Evolutionary conservation across 2,329 filamentous ascomycete species (phyloP), one percentile per base, ranked within the genome.

Genomic region (Podosphaera aphanis): DNA sequence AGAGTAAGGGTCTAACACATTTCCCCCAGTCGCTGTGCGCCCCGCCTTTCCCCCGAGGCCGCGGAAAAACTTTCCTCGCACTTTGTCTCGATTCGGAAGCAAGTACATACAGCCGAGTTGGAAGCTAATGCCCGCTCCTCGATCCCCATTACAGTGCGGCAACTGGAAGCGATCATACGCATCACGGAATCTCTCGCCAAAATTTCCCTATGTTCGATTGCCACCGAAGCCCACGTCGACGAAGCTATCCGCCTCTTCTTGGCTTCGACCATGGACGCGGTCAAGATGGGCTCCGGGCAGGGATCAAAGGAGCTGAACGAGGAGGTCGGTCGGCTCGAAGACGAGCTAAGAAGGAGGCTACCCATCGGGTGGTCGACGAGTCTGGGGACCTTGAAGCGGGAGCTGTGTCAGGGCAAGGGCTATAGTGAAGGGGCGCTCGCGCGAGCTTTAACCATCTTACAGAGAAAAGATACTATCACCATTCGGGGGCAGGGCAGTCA

Each of bases 141-240:
- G 18, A 95, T 98, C 56, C 90, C 90, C 44, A 98, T 98, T 62
- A 98, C 90, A 0, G 83, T 98, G 44, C 85, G 90, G 61, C 90
- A 98, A 61, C 74, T 98, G 5, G 90, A 98, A 63, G 88, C 88
- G 56, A 93, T 98, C 53, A 82, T 95, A 51, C 88, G 90, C 60
- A 95, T 98, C 57, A 92, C 86, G 2, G 90, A 98, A 61, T 85
- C 90, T 0, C 73, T 98, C 2, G 90, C 90, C 47, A 98, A 98
- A 62, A 68, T 98, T 38, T 77, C 80, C 0, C 72, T 98, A 7
- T 83, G 81, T 0, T 79, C 86, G 2, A 70, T 94, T 37, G 90
- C 88, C 2, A 86, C 81, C 0, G 88, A 94, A 61, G 70, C 75
- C 41, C 90, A 98, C 58, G 90, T 98, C 45, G 88, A 98, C 57